phyloP scores from a whole-genome alignment of 495 filamentous ascomycete genomes.

The Neurospora tetraspora region DNA sequence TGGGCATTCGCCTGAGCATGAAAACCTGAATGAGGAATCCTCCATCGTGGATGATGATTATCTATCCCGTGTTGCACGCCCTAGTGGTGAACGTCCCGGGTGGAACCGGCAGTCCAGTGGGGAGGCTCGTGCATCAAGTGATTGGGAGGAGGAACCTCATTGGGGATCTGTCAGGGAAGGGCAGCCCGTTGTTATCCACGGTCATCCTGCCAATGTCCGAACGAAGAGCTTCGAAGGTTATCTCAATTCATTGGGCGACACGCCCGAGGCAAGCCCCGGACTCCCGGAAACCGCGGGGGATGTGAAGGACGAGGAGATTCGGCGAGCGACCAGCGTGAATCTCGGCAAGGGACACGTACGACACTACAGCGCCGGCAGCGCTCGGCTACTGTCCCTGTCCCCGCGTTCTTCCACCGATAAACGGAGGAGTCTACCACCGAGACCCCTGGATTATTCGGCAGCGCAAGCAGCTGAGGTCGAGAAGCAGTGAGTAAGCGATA shows the following conservation, averaged over 20 bases:
- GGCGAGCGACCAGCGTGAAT: slow-evolving; percentile 56
- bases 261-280: slow-evolving; percentile 19
- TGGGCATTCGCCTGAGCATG: slow-evolving; percentile 6
- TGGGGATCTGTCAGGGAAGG: slow-evolving; percentile 35
- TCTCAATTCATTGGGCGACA: slow-evolving; percentile 40
- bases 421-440: slow-evolving; percentile 15
- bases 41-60: slow-evolving; percentile 57
- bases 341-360: slow-evolving; percentile 52
- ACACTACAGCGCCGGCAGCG: slow-evolving; percentile 67
- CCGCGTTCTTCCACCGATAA: slow-evolving; percentile 37
- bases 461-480: background rate
- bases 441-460: background rate
- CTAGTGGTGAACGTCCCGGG: slow-evolving; percentile 45
- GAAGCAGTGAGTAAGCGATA: background rate
- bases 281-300: slow-evolving; percentile 5
- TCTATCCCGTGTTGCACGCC: slow-evolving; percentile 43
- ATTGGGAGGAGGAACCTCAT: slow-evolving; percentile 32
- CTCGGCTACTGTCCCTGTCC: slow-evolving; percentile 55
- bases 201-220: slow-evolving; percentile 9
- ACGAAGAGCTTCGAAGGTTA: slow-evolving; percentile 52
- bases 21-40: slow-evolving; percentile 43
- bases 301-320: slow-evolving; percentile 35
- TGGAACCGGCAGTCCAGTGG: slow-evolving; percentile 33
- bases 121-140: slow-evolving; percentile 37
- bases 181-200: slow-evolving; percentile 29